phyloP scores from a whole-genome alignment of 345 rosid genomes.

The Aquilaria yunnanensis region DNA sequence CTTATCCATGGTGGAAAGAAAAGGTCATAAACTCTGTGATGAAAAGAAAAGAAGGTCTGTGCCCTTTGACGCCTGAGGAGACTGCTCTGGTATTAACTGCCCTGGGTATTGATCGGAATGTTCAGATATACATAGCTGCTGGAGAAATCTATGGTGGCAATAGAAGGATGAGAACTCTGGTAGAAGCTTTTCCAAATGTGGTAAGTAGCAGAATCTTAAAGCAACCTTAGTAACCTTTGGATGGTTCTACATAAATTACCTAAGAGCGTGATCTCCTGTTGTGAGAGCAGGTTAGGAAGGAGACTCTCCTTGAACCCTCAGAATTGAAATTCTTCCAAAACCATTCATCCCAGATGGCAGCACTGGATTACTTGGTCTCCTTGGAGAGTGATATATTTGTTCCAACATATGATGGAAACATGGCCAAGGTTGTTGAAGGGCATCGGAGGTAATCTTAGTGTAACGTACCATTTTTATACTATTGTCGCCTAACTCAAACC shows the following conservation, averaged over 20 bases:
- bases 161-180: conserved; percentile 60
- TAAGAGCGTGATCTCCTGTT: conserved; percentile 1
- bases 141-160: conserved; percentile 93
- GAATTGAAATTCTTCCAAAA: conserved; percentile 69
- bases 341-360: conserved; percentile 95
- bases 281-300: conserved; percentile 72
- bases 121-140: conserved; percentile 90
- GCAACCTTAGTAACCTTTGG: neutral
- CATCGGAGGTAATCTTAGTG: conserved; percentile 61
- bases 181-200: conserved; percentile 67
- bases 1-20: conserved; percentile 98
- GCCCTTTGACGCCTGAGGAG: conserved; percentile 98
- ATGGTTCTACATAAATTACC: neutral
- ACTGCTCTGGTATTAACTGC: conserved; percentile 74
- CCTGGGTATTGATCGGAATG: conserved; percentile 63
- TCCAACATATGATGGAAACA: conserved; percentile 90
- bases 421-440: conserved; percentile 99
- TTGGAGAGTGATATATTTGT: conserved; percentile 88
- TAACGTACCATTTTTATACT: neutral
- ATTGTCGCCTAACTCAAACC: too few species aligned
- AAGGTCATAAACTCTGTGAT: conserved; percentile 71
- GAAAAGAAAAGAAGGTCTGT: conserved; percentile 86
- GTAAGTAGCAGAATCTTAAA: conserved; percentile 32
- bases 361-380: conserved; percentile 80
- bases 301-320: conserved; percentile 55